Evolutionary conservation across 2,329 filamentous ascomycete genomes (phyloP), one percentile per base, ranked within the genome.

Genomic region (Cladobotryum mycophilum): DNA sequence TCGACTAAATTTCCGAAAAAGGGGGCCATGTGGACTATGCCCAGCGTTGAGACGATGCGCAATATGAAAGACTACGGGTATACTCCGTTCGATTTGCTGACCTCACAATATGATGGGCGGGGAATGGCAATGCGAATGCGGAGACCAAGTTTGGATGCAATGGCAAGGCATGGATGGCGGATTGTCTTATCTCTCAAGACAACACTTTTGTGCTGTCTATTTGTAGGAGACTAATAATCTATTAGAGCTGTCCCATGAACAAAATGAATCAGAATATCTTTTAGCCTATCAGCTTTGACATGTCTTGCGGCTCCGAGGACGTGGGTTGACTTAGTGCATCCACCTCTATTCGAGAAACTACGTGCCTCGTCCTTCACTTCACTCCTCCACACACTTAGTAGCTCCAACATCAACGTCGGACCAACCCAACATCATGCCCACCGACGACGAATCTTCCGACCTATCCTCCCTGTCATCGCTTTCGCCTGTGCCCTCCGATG

Each of bases 371-470:
- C 60, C 63, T 60, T 60, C 51, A 56, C 60, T 58, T 60, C 47
- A 51, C 59, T 58, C 60, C 55, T 58, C 59, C 58, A 61, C 56
- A 57, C 54, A 60, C 61, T 58, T 56, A 57, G 55, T 55, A 52
- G 55, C 56, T 57, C 52, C 51, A 46, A 38, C 47, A 36, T 56
- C 59, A 53, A 54, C 51, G 47, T 49, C 34, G 30, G 43, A 40
- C 47, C 58, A 48, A 51, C 49, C 56, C 60, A 74, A 65, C 51
- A 48, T 35, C 64, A 82, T 82, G 79, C 70, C 80, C 54, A 71
- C 78, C 52, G 79, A 79, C 60, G 78, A 82, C 64, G 80, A 83
- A 56, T 82, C 79, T 50, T 85, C 81, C 41, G 81, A 84, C 50
- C 74, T 85, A 51, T 84, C 82, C 42, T 82, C 79, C 34, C 61